Evolutionary conservation across 2,329 filamentous ascomycete genomes (phyloP).

Genomic region (Coleophoma eucalyptorum): DNA sequence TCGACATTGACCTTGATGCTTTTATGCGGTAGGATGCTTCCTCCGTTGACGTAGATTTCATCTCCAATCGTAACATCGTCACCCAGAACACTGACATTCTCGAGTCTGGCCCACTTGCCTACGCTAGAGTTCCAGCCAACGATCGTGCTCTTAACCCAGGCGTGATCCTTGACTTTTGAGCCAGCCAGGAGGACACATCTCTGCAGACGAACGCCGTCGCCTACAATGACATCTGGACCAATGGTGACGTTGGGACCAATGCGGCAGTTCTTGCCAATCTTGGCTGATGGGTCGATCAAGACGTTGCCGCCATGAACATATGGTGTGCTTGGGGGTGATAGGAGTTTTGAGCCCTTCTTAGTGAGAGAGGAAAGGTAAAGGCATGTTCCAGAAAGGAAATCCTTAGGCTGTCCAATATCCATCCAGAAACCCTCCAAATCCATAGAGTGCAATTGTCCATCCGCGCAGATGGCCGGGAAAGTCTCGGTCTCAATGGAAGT

Average conservation of each 20-base stretch:
- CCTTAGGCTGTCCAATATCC: conserved; percentile 98
- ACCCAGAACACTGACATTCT: conserved; percentile 97
- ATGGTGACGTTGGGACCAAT: conserved; percentile 98
- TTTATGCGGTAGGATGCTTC: conserved; percentile 94
- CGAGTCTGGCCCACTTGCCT: conserved; percentile 90
- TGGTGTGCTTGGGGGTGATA: conserved; percentile 68
- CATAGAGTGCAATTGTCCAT: conserved; percentile 90
- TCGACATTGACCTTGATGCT: conserved; percentile 98
- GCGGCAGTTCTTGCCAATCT: conserved; percentile 97
- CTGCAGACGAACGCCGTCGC: conserved; percentile 91
- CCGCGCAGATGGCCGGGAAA: conserved; percentile 88
- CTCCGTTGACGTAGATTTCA: conserved; percentile 97
- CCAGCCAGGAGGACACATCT: conserved; percentile 85
- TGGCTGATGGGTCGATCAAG: conserved; percentile 87
- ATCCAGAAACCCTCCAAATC: conserved; percentile 99
- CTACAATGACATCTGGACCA: conserved; percentile 86
- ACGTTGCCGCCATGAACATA: conserved; percentile 94
- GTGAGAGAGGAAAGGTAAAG: conserved; percentile 90
- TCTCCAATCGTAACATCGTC: conserved; percentile 98
- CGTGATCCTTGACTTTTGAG: conserved; percentile 96
- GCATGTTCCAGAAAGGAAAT: conserved; percentile 94
- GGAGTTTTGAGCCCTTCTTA: conserved; percentile 84
- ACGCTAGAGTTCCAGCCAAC: conserved; percentile 98
- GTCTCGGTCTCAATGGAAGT: conserved; percentile 99
- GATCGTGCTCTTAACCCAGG: conserved; percentile 98